Evolutionary conservation across 495 filamentous ascomycete species (phyloP).

Genomic region (Barbatosphaeria neglecta): DNA sequence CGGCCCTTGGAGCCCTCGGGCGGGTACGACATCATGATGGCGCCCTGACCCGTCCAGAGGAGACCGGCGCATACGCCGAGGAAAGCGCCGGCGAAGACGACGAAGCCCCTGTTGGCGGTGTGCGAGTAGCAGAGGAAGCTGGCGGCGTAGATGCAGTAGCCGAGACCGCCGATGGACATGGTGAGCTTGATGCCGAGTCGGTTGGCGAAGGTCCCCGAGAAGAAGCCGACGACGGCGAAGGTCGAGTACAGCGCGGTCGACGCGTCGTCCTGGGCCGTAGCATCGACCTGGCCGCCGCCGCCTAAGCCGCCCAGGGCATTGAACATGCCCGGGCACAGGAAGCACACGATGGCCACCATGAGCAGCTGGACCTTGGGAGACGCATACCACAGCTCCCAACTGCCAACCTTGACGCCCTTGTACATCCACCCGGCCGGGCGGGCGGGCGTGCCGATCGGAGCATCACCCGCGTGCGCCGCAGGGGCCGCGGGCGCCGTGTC

Average conservation of each 20-base stretch:
- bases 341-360: slow-evolving; percentile 75
- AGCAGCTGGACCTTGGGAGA: slow-evolving; percentile 63
- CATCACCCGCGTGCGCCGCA: not conserved
- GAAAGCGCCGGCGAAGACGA: slow-evolving; percentile 64
- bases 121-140: slow-evolving; percentile 76
- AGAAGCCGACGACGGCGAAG: slow-evolving; percentile 79
- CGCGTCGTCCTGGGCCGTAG: slow-evolving; percentile 53
- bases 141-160: slow-evolving; percentile 75
- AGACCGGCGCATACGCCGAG: slow-evolving; percentile 73
- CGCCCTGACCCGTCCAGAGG: slow-evolving; percentile 85
- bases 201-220: slow-evolving; percentile 70
- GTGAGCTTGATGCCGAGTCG: slow-evolving; percentile 62
- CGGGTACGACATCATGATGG: slow-evolving; percentile 94
- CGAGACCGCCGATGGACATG: slow-evolving; percentile 69
- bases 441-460: not conserved
- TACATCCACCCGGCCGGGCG: slow-evolving; percentile 56
- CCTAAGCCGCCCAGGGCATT: slow-evolving; percentile 70
- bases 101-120: slow-evolving; percentile 61
- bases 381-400: slow-evolving; percentile 55
- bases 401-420: slow-evolving; percentile 45
- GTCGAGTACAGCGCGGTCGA: slow-evolving; percentile 68
- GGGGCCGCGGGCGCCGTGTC: not conserved
- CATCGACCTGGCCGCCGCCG: slow-evolving; percentile 57
- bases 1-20: slow-evolving; percentile 70
- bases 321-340: slow-evolving; percentile 80